A percentile compares a stretch with the other conserved stretches of the same genome.
These are phyloP conservation scores for Ogataea ramenticola DNA, from an alignment of 805 yeast genomes.

Conservation along the genomic window DNA sequence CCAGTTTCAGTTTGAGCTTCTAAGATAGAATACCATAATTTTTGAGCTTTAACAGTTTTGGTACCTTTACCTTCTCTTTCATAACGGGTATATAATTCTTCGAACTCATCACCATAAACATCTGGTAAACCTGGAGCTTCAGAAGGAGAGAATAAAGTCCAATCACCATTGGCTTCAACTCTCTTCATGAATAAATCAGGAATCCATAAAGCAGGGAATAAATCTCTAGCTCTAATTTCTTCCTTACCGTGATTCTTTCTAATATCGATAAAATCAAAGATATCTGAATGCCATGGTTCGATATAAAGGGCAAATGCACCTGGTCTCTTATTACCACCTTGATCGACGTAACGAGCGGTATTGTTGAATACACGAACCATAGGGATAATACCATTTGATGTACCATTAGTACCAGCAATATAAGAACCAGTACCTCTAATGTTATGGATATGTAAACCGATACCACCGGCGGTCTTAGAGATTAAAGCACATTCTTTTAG, in stretches of 20 bases:
- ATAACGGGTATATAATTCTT: conserved; percentile 41
- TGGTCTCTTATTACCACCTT: conserved; percentile 61
- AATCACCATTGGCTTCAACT: conserved; percentile 46
- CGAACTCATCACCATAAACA: conserved; percentile 49
- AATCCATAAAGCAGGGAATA: conserved; percentile 58
- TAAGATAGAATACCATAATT: conserved; percentile 52
- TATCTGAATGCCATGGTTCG: conserved; percentile 60
- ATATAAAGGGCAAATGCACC: conserved; percentile 56
- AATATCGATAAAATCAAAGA: conserved; percentile 51
- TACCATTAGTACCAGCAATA: conserved; percentile 57
- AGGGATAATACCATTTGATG: conserved; percentile 55
- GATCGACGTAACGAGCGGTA: conserved; percentile 58
- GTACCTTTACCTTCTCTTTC: conserved; percentile 45
- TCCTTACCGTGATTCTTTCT: conserved; percentile 60
- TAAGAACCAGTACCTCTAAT: conserved; percentile 54
- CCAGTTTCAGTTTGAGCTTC: conserved; percentile 63
- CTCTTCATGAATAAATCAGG: conserved; percentile 58
- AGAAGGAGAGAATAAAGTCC: conserved; percentile 55
- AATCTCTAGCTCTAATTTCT: conserved; percentile 56
- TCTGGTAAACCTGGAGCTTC: conserved; percentile 53
- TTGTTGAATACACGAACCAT: conserved; percentile 58
- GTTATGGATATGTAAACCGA: conserved; percentile 55
- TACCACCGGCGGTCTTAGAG: conserved; percentile 58
- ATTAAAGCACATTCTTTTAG: conserved; percentile 55
- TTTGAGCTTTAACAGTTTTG: conserved; percentile 47